Evolutionary conservation across 2,329 filamentous ascomycete species (phyloP).

Genomic region (Fusarium sp.): DNA sequence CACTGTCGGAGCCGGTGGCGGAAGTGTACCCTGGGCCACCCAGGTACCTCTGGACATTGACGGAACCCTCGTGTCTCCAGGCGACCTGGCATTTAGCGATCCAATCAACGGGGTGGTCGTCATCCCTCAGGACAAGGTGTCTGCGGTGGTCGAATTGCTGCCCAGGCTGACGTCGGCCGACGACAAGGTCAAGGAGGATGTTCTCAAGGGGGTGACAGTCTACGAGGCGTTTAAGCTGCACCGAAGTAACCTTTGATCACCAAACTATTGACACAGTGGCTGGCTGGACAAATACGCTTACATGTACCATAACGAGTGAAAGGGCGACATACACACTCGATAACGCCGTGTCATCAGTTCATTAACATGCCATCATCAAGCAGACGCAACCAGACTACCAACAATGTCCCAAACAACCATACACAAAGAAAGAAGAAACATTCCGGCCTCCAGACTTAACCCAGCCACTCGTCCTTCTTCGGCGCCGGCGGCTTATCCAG

Average conservation of each 20-base stretch:
- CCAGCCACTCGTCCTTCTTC: conserved; percentile 50
- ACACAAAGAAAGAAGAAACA: conserved; percentile 38
- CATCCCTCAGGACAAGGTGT: conserved; percentile 72
- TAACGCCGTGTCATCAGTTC: conserved; percentile 53
- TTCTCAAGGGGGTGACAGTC: conserved; percentile 71
- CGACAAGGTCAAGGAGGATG: conserved; percentile 72
- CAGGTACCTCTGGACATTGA: conserved; percentile 59
- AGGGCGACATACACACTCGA: conserved; percentile 23
- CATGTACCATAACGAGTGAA: conserved; percentile 20
- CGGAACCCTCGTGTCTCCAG: conserved; percentile 59
- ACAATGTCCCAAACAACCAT: conserved; percentile 43
- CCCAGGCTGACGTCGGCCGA: conserved; percentile 65
- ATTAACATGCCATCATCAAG: conserved; percentile 55
- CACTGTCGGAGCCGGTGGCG: conserved; percentile 68
- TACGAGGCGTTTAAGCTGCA: conserved; percentile 75
- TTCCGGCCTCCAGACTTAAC: conserved; percentile 35
- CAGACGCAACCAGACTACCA: conserved; percentile 45
- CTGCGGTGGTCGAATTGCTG: conserved; percentile 70
- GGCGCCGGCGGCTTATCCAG: conserved; percentile 49
- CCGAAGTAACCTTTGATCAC: conserved; percentile 52
- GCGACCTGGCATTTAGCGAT: conserved; percentile 79
- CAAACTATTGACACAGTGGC: neutral
- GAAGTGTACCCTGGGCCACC: conserved; percentile 67
- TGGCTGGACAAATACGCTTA: conserved; percentile 10
- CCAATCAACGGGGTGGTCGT: conserved; percentile 76